Percentiles rank a stretch among this genome's conserved stretches.
phyloP scores from a whole-genome alignment of 495 filamentous ascomycete genomes.

The Cairneyella variabilis region DNA sequence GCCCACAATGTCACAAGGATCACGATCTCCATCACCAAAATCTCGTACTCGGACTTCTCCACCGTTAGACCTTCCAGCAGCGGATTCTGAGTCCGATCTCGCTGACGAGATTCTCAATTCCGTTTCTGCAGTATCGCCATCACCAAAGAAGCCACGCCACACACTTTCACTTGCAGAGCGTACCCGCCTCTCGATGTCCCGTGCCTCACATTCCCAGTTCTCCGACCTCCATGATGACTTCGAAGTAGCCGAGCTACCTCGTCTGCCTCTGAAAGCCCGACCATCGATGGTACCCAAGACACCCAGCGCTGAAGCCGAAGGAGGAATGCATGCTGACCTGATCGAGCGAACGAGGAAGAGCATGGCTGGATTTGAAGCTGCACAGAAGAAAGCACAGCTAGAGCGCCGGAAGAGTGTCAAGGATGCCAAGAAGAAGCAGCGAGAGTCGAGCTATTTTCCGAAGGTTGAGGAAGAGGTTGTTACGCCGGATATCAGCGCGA shows the following conservation, averaged over 20 bases:
- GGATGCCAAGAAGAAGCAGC: slow-evolving; percentile 37
- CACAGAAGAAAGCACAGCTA: slow-evolving; percentile 49
- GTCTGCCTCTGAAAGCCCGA: slow-evolving; percentile 23
- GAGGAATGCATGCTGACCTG: slow-evolving; percentile 37
- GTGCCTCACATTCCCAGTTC: slow-evolving; percentile 27
- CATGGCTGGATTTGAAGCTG: slow-evolving; percentile 62
- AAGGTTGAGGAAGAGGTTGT: slow-evolving; percentile 24
- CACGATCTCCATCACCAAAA: not conserved
- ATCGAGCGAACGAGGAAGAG: slow-evolving; percentile 76
- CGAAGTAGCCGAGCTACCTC: slow-evolving; percentile 23
- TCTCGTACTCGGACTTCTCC: not conserved
- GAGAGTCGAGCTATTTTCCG: slow-evolving; percentile 25
- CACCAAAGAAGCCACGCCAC: slow-evolving; percentile 49
- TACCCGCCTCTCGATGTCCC: slow-evolving; percentile 46
- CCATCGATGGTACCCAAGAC: slow-evolving; percentile 20
- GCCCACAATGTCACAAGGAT: not conserved
- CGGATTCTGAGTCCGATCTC: slow-evolving; percentile 37
- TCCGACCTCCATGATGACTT: slow-evolving; percentile 31
- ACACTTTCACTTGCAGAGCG: slow-evolving; percentile 51
- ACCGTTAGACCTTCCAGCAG: not conserved
- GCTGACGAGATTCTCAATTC: slow-evolving; percentile 55
- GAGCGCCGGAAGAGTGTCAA: slow-evolving; percentile 47
- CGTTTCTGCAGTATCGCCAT: slow-evolving; percentile 42
- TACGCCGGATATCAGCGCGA: slow-evolving; percentile 14
- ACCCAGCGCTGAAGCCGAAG: slow-evolving; percentile 4